Evolutionary conservation across 768 basidiomycete genomes (phyloP).

Genomic region (Rhizopogon vinicolor): DNA sequence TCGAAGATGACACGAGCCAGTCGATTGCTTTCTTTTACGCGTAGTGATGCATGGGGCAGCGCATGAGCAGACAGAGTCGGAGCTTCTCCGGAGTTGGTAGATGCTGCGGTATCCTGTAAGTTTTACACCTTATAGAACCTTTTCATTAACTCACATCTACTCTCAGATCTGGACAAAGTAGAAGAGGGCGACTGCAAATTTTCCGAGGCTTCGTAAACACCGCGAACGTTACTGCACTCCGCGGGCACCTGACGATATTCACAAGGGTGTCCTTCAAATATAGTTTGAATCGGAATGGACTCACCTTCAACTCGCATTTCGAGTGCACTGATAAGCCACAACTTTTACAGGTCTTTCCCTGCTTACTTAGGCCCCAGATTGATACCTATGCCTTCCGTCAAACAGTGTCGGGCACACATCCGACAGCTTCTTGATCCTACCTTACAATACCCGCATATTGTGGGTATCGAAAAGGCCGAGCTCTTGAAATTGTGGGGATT

Average conservation of each 20-base stretch:
- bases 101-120: neutral
- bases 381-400: slow-evolving; percentile 45
- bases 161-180: slow-evolving; percentile 28
- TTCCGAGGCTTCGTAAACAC: slow-evolving; percentile 21
- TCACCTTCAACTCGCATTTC: slow-evolving; percentile 83
- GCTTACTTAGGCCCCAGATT: slow-evolving; percentile 85
- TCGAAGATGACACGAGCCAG: slow-evolving; percentile 67
- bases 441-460: slow-evolving; percentile 79
- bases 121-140: slow-evolving; percentile 3
- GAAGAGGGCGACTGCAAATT: slow-evolving; percentile 23
- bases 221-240: slow-evolving; percentile 43
- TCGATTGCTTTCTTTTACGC: slow-evolving; percentile 41
- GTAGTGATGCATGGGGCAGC: slow-evolving; percentile 32
- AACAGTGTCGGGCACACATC: slow-evolving; percentile 2
- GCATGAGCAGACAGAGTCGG: slow-evolving; percentile 59
- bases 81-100: slow-evolving; percentile 10
- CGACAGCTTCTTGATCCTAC: slow-evolving; percentile 30
- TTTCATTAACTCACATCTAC: slow-evolving; percentile 13
- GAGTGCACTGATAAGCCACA: slow-evolving; percentile 79
- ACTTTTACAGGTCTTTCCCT: slow-evolving; percentile 77
- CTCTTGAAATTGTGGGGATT: slow-evolving; percentile 79
- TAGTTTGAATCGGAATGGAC: neutral
- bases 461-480: slow-evolving; percentile 82
- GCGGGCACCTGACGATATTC: slow-evolving; percentile 56
- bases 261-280: neutral